Conservation (phyloP, 2,329 filamentous ascomycete genomes). For the Fusarium cyanostomum region DNA sequence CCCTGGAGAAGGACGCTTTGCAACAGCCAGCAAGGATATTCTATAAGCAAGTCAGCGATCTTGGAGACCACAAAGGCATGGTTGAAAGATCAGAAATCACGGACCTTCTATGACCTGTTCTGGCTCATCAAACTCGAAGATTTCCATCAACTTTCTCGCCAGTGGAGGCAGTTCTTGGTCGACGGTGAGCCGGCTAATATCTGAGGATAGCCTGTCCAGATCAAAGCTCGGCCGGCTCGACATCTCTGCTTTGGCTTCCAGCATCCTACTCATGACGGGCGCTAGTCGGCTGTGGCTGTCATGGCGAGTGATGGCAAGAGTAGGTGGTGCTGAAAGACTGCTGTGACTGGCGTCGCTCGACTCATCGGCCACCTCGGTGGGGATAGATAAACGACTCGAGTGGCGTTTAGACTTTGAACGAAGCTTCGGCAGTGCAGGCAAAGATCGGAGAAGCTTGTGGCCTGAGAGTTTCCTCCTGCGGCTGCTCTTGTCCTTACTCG, state of each 20-base stretch:
- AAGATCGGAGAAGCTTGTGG: constrained; percentile 70
- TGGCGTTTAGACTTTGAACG: constrained; percentile 55
- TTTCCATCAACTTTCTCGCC: constrained; percentile 78
- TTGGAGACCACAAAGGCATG: constrained; percentile 1
- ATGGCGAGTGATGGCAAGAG: constrained; percentile 33
- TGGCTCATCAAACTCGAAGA: constrained; percentile 82
- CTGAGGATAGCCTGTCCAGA: constrained; percentile 57
- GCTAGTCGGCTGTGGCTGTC: constrained; percentile 62
- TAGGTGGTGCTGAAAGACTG: constrained; percentile 39
- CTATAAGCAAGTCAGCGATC: constrained; percentile 52
- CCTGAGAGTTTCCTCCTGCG: constrained; percentile 71
- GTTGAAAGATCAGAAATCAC: constrained; percentile 5
- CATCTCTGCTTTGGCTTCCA: constrained; percentile 75
- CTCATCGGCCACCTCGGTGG: constrained; percentile 48
- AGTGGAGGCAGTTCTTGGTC: constrained; percentile 65
- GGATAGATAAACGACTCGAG: constrained; percentile 51
- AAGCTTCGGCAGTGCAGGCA: constrained; percentile 67
- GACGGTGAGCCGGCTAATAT: constrained; percentile 48
- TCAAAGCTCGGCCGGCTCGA: constrained; percentile 67
- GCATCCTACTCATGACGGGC: constrained; percentile 80
- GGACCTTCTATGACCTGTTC: constrained; percentile 85
- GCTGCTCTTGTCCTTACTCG: constrained; percentile 47
- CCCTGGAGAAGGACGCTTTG: constrained; percentile 93
- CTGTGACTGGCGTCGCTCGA: constrained; percentile 40
- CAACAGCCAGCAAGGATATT: constrained; percentile 93